A percentile compares a stretch with the other conserved stretches of the same genome.
These are phyloP conservation scores for Periconia sp. DNA, from an alignment of 2,329 filamentous ascomycete genomes.

Conservation along the genomic window DNA sequence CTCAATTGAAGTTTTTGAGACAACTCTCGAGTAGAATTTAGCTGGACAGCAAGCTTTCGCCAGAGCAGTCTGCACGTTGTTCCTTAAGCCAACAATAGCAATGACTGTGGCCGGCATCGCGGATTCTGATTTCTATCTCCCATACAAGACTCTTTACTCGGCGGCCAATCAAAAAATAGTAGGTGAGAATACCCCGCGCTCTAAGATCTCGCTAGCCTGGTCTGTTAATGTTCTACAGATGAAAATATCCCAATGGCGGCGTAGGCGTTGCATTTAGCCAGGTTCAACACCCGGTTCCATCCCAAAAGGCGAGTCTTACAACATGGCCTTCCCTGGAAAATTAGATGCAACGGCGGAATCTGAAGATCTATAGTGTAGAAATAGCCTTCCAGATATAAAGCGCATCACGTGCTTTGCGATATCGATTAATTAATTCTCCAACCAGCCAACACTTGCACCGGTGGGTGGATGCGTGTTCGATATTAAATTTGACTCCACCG, in stretches of 20 bases:
- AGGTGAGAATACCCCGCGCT: neutral
- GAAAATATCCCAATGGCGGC: neutral
- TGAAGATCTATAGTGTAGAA: no score
- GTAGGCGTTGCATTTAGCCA: conserved; percentile 3
- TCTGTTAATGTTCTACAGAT: neutral
- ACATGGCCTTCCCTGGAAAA: neutral
- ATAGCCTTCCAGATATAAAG: no score
- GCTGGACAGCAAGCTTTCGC: no score
- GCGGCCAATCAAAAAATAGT: neutral
- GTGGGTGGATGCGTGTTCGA: no score
- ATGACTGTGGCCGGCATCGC: neutral
- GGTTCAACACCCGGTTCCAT: neutral
- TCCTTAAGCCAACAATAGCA: no score
- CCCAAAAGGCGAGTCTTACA: neutral
- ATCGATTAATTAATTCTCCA: no score
- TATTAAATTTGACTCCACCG: neutral
- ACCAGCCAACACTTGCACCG: no score
- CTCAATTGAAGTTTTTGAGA: no score
- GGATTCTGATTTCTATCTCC: neutral
- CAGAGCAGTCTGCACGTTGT: no score
- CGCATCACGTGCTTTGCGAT: no score
- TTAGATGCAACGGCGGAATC: no score
- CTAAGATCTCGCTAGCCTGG: neutral
- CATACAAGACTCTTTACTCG: neutral
- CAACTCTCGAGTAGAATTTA: no score